Percentiles rank a stretch among this genome's conserved stretches.
Conservation (phyloP, 106 monocot species). For the Ottelia alismoides region DNA sequence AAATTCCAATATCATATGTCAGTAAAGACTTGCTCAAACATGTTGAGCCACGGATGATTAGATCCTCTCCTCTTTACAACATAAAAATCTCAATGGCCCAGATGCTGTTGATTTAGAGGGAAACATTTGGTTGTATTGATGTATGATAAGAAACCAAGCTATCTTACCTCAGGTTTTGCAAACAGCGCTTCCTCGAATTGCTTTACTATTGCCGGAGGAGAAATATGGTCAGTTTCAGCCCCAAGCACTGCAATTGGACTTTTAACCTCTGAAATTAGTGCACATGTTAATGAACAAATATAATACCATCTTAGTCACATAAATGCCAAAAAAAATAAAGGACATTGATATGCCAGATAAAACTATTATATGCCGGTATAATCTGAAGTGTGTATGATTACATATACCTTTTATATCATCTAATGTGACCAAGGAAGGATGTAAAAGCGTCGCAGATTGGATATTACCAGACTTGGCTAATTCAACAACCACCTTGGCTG, state of each 20-base stretch:
- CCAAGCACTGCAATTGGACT: slow-evolving; percentile 40
- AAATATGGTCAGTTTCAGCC: slow-evolving; percentile 37
- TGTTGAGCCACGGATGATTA: too few species aligned
- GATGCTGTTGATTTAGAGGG: too few species aligned
- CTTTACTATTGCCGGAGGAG: slow-evolving; percentile 44
- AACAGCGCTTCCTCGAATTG: slow-evolving; percentile 39
- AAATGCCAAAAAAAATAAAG: background rate
- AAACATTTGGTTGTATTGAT: too few species aligned
- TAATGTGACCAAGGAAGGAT: slow-evolving; percentile 46
- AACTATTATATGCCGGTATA: too few species aligned
- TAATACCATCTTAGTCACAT: background rate
- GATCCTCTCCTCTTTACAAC: too few species aligned
- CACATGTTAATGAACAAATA: background rate
- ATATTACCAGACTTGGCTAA: slow-evolving; percentile 38
- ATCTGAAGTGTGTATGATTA: too few species aligned
- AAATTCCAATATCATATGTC: too few species aligned
- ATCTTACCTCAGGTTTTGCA: slow-evolving; percentile 34
- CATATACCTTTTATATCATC: slow-evolving; percentile 82
- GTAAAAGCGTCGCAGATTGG: slow-evolving; percentile 41
- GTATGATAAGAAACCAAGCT: too few species aligned
- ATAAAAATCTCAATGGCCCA: too few species aligned
- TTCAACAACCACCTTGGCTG: slow-evolving; percentile 49
- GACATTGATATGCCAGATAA: too few species aligned
- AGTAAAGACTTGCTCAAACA: too few species aligned
- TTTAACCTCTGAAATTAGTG: slow-evolving; percentile 32